phyloP scores from a whole-genome alignment of 2,329 filamentous ascomycete genomes.

The Dactylella cylindrospora region DNA sequence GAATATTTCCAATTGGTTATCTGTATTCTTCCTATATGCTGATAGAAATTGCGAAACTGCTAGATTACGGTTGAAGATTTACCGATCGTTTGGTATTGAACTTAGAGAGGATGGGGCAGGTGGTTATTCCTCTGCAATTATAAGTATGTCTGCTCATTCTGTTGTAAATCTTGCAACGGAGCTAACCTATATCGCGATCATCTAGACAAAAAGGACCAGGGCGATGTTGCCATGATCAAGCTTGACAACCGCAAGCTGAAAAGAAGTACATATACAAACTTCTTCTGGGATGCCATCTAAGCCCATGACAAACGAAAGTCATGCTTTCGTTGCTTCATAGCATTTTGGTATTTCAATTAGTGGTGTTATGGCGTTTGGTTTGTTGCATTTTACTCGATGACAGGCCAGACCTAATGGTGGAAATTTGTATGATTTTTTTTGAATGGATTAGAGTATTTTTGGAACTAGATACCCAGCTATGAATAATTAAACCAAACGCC shows the following conservation, averaged over 20 bases:
- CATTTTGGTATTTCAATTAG: too few species aligned
- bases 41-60: background rate
- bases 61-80: conserved; percentile 81
- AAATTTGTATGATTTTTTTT: too few species aligned
- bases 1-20: background rate
- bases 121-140: conserved; percentile 73
- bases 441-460: too few species aligned
- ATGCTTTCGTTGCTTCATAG: too few species aligned
- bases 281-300: conserved; percentile 88
- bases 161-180: background rate
- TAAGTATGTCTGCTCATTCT: background rate
- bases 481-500: too few species aligned
- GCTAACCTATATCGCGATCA: background rate
- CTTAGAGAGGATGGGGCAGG: conserved; percentile 78
- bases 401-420: too few species aligned
- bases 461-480: too few species aligned
- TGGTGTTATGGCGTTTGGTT: too few species aligned
- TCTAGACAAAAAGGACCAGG: conserved; percentile 71
- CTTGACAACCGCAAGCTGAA: conserved; percentile 84
- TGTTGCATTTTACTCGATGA: too few species aligned
- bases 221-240: conserved; percentile 91
- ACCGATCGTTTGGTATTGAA: conserved; percentile 86
- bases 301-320: too few species aligned
- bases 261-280: conserved; percentile 88
- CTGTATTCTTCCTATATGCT: conserved; percentile 1